These are phyloP conservation scores for Pneumocystis carinii DNA, from an alignment of 1,139 yeast genomes.

Conservation along the genomic window DNA sequence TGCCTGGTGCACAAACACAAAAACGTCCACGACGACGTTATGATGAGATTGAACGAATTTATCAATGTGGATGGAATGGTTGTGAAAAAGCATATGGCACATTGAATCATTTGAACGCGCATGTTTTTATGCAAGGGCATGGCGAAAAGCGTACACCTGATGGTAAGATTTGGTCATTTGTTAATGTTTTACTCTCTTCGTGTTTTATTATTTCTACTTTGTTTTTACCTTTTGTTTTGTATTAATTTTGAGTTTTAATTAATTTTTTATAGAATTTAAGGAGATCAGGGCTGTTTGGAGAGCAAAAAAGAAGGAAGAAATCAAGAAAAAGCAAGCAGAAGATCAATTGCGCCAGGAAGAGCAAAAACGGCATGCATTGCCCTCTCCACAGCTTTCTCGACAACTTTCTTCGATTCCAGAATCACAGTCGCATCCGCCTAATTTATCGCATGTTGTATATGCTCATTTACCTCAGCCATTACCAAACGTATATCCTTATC, in stretches of 20 bases:
- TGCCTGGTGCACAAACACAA: conserved; percentile 22
- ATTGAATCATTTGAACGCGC: conserved; percentile 62
- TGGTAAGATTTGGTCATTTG: conserved; percentile 19
- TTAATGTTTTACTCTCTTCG: no score
- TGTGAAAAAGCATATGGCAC: conserved; percentile 66
- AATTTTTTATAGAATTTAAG: conserved; percentile 29
- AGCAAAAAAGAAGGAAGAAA: conserved; percentile 18
- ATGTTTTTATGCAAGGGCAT: conserved; percentile 55
- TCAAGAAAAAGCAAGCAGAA: neutral
- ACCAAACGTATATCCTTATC: neutral
- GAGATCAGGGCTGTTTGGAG: conserved; percentile 29
- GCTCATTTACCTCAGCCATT: neutral
- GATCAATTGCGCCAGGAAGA: neutral
- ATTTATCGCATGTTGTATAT: neutral
- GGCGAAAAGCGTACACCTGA: conserved; percentile 56
- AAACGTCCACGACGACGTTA: conserved; percentile 52
- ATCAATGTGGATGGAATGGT: conserved; percentile 43
- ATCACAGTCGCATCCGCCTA: neutral
- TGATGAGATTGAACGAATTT: conserved; percentile 54
- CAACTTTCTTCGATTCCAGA: neutral
- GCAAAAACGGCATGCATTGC: neutral
- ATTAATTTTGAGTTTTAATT: neutral
- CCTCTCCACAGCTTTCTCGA: neutral
- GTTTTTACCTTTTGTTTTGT: neutral
- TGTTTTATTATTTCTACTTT: no score